Conservation (phyloP, 2,329 filamentous ascomycete species). For the Huntiella omanensis region DNA sequence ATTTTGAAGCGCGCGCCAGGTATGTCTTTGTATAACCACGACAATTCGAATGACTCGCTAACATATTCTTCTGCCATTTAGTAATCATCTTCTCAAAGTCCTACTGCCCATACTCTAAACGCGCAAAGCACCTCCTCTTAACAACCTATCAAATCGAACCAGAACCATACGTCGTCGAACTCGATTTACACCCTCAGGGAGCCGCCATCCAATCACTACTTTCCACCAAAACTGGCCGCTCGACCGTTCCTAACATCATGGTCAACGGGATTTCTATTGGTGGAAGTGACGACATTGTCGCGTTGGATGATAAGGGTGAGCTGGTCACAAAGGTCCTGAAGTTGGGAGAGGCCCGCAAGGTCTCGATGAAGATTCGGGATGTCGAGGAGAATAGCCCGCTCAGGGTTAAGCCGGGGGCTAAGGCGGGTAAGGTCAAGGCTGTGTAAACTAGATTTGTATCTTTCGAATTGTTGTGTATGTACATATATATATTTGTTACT, state of each 20-base stretch:
- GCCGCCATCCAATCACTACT: conserved; percentile 52
- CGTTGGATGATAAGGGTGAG: conserved; percentile 45
- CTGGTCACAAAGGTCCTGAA: conserved; percentile 53
- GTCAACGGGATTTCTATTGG: conserved; percentile 79
- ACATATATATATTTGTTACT: background rate
- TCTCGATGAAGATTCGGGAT: conserved; percentile 8
- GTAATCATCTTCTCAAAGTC: conserved; percentile 94
- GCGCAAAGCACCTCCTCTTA: conserved; percentile 69
- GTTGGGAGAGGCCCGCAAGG: conserved; percentile 37
- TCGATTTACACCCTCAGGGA: conserved; percentile 67
- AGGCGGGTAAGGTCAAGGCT: conserved; percentile 3
- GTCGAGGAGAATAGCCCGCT: background rate
- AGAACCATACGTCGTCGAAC: conserved; percentile 70
- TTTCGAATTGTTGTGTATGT: background rate
- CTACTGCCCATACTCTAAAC: conserved; percentile 73
- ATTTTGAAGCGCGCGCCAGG: conserved; percentile 75
- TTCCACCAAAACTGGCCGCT: conserved; percentile 53
- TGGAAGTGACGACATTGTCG: conserved; percentile 69
- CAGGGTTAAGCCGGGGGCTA: background rate
- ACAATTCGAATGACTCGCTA: conserved; percentile 3
- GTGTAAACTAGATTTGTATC: background rate
- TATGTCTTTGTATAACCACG: conserved; percentile 25
- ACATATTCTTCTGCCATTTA: conserved; percentile 19
- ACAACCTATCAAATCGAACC: conserved; percentile 72
- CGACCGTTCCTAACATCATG: conserved; percentile 82